These are phyloP conservation scores for Anthracocystis walkeri DNA, from an alignment of 1,284 basidiomycete genomes.

Conservation along the genomic window DNA sequence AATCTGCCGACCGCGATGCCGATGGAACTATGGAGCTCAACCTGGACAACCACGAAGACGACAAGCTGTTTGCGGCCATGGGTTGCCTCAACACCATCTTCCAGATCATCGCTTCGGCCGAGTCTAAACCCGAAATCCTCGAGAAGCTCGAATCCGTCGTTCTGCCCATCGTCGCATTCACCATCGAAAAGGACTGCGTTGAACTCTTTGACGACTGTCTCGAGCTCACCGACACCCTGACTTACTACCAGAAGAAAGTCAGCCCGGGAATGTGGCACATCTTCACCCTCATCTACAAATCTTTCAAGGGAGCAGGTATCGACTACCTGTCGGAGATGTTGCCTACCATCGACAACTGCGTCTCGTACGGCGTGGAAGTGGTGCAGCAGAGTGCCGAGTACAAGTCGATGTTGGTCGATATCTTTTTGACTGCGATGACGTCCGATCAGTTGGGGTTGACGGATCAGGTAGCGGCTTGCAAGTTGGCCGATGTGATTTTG, in stretches of 20 bases:
- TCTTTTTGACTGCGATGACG: slow-evolving; percentile 82
- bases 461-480: slow-evolving; percentile 83
- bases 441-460: slow-evolving; percentile 77
- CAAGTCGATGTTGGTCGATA: slow-evolving; percentile 83
- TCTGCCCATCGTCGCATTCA: slow-evolving; percentile 81
- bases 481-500: slow-evolving; percentile 84
- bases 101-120: slow-evolving; percentile 76
- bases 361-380: slow-evolving; percentile 83
- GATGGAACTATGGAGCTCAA: slow-evolving; percentile 71
- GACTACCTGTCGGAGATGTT: slow-evolving; percentile 88
- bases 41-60: slow-evolving; percentile 78
- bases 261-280: slow-evolving; percentile 87
- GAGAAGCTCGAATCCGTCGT: slow-evolving; percentile 84
- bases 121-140: slow-evolving; percentile 80
- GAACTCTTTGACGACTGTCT: slow-evolving; percentile 88
- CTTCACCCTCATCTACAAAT: slow-evolving; percentile 82
- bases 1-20: slow-evolving; percentile 73
- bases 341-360: slow-evolving; percentile 87
- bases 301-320: slow-evolving; percentile 85
- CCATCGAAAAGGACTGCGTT: slow-evolving; percentile 73
- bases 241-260: slow-evolving; percentile 83
- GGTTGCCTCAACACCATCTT: slow-evolving; percentile 75
- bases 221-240: slow-evolving; percentile 85
- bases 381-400: slow-evolving; percentile 82
- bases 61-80: slow-evolving; percentile 77